Percentiles rank a stretch among this genome's conserved stretches.
phyloP scores from a whole-genome alignment of 768 basidiomycete species.

The Serpula lacrymans region DNA sequence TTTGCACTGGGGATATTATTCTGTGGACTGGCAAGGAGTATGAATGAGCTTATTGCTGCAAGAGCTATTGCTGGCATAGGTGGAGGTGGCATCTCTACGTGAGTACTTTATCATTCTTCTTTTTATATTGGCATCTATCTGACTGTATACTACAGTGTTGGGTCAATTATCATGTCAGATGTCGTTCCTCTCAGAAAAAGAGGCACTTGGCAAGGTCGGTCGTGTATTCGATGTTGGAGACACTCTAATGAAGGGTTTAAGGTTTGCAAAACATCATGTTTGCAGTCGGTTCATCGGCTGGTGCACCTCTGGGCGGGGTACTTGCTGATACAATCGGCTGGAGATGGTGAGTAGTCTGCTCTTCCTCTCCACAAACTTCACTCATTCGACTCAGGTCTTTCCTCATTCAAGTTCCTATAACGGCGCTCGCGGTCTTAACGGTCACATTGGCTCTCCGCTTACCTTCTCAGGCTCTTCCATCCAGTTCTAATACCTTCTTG shows the following conservation, averaged over 20 bases:
- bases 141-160: no score
- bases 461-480: no score
- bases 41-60: slow-evolving; percentile 66
- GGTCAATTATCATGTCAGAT: slow-evolving; percentile 71
- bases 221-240: no score
- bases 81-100: slow-evolving; percentile 67
- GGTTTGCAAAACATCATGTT: slow-evolving; percentile 60
- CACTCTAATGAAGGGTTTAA: no score
- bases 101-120: no score
- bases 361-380: not conserved
- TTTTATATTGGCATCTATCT: no score
- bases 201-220: no score
- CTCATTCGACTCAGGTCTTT: slow-evolving; percentile 41
- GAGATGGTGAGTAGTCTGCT: slow-evolving; percentile 45
- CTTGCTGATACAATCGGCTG: slow-evolving; percentile 64
- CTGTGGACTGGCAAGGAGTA: slow-evolving; percentile 63
- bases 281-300: slow-evolving; percentile 52
- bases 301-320: slow-evolving; percentile 62
- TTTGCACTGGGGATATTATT: slow-evolving; percentile 66
- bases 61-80: slow-evolving; percentile 68
- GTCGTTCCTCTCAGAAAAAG: no score
- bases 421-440: slow-evolving; percentile 47
- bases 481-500: slow-evolving; percentile 36
- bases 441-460: slow-evolving; percentile 54
- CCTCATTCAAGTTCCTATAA: slow-evolving; percentile 56